Conservation (phyloP, 2,329 filamentous ascomycete genomes). For the Teratosphaeriaceae sp. region DNA sequence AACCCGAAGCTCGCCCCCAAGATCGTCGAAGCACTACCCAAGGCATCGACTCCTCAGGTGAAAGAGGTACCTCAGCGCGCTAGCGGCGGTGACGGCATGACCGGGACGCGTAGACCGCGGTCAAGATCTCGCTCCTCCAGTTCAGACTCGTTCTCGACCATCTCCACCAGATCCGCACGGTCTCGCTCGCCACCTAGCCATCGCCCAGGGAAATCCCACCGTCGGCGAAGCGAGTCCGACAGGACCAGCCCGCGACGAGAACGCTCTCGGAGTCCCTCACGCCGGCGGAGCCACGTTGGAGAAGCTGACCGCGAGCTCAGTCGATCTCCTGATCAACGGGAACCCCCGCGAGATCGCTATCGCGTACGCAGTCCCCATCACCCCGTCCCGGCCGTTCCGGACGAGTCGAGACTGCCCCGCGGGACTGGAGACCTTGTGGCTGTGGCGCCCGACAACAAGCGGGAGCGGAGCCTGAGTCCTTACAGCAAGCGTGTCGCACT, state of each 20-base stretch:
- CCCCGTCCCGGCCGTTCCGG: too few species aligned
- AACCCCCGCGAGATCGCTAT: background rate
- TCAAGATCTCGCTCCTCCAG: constrained; percentile 56
- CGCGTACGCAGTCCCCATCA: constrained; percentile 7
- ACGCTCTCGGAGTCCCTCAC: too few species aligned
- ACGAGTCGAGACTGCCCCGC: too few species aligned
- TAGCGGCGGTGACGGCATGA: too few species aligned
- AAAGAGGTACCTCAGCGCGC: too few species aligned
- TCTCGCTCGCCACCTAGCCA: constrained; percentile 29
- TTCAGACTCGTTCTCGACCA: constrained; percentile 55
- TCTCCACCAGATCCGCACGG: constrained; percentile 60
- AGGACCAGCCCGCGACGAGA: too few species aligned
- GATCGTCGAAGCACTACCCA: constrained; percentile 67
- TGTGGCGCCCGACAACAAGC: constrained; percentile 17
- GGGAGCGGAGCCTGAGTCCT: constrained; percentile 78
- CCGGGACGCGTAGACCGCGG: too few species aligned
- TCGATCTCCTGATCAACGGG: too few species aligned
- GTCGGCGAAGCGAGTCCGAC: too few species aligned
- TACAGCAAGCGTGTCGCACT: constrained; percentile 82
- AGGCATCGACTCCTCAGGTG: too few species aligned
- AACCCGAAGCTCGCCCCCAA: constrained; percentile 86
- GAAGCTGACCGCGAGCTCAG: too few species aligned
- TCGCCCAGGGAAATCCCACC: constrained; percentile 3
- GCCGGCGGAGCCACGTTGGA: too few species aligned
- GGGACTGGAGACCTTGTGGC: background rate